Base-by-base conservation (phyloP, 768 basidiomycete species). In the Phanerochaete sordida region DNA sequence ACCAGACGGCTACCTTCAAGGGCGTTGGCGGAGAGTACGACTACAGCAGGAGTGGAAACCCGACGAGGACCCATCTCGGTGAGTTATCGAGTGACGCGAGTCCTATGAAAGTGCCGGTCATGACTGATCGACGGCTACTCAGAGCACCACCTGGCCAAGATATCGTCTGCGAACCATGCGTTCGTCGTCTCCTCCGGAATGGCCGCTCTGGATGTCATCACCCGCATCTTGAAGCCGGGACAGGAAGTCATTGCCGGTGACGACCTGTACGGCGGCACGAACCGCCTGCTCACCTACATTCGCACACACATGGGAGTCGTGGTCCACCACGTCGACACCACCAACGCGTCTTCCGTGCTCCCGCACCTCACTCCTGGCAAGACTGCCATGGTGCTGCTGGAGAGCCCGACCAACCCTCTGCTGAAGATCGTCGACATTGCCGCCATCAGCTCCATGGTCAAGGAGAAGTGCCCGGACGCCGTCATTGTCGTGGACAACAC, bases 141-240 rank as follows among this genome's bases (percentile, higher is more conserved):
- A 98, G 97, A 98, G 73, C 93, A 98, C 65, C 97, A 98, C 72
- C 82, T 99, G 49, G 96, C 96, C 59, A 94, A 98, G 79, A 94
- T 99, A 68, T 97, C 95, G 33, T 92, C 91, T 28, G 94, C 95
- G 6, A 78, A 79, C 4, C 87, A 96, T 81, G 93, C 93, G 0
- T 92, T 96, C 70, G 84, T 88, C 21, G 93, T 99, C 4, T 92
- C 94, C 5, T 98, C 96, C 3, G 97, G 97, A 56, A 99, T 99
- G 97, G 95, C 96, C 19, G 95, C 95, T 2, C 83, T 98, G 44
- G 97, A 99, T 74, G 85, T 94, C 55, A 98, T 99, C 67, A 82
- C 97, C 50, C 90, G 97, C 51, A 72, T 98, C 28, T 85, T 98
- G 66, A 96, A 95, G 75, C 94, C 96, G 4, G 93, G 93, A n/a